A percentile compares a stretch with the other conserved stretches of the same genome.
These are phyloP conservation scores for Linnemannia exigua DNA, from an alignment of 192 early-diverging fungal genomes.

Conservation along the genomic window DNA sequence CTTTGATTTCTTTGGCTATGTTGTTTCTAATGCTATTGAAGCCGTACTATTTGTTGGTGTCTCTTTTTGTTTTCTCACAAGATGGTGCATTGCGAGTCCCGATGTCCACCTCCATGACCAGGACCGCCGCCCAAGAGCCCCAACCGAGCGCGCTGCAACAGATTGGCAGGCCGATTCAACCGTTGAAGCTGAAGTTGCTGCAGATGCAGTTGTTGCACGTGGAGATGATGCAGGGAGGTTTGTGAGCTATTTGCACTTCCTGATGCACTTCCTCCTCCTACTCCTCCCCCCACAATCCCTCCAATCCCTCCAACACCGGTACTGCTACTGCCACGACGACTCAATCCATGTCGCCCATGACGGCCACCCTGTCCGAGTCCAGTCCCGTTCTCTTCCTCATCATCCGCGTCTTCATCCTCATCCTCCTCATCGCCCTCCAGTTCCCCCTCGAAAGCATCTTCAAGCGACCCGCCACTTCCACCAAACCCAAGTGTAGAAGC, in stretches of 20 bases:
- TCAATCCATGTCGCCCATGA: not conserved
- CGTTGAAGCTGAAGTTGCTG: slow-evolving; percentile 33
- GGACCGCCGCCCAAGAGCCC: slow-evolving; percentile 19
- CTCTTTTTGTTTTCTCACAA: not conserved
- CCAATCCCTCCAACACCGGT: not conserved
- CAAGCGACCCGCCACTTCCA: not conserved
- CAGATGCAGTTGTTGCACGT: slow-evolving; percentile 42
- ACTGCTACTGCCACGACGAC: not conserved
- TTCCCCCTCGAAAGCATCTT: not conserved
- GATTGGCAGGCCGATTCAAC: not conserved
- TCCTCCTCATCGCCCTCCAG: slow-evolving; percentile 8
- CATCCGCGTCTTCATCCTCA: slow-evolving; percentile 31
- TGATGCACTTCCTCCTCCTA: not conserved
- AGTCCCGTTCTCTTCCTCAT: not conserved
- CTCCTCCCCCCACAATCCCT: not conserved
- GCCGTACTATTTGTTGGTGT: not conserved
- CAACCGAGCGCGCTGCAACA: slow-evolving; percentile 34
- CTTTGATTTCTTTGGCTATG: not conserved
- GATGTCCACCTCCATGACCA: not conserved
- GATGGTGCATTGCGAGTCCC: slow-evolving; percentile 15
- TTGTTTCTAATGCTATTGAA: not conserved
- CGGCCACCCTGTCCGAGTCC: not conserved
- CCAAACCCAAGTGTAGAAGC: slow-evolving; percentile 16
- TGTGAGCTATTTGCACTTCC: slow-evolving; percentile 24
- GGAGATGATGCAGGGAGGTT: slow-evolving; percentile 42